Percentiles rank a stretch among this genome's conserved stretches.
phyloP scores from a whole-genome alignment of 2,329 filamentous ascomycete genomes.

The Colletotrichum lupini region DNA sequence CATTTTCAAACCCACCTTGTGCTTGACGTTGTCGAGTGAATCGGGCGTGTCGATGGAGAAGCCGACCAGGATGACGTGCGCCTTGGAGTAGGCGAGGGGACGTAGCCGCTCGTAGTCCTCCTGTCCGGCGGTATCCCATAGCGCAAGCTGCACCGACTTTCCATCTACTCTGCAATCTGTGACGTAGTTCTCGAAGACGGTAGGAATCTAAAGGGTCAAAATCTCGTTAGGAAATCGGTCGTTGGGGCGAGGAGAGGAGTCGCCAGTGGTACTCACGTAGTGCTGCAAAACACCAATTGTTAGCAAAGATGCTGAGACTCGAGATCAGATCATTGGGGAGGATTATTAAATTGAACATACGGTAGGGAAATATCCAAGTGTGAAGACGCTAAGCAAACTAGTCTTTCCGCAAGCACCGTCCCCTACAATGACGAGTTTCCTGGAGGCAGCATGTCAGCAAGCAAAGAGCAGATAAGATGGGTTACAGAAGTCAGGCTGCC shows the following conservation, averaged over 20 bases:
- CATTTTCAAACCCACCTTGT: conserved; percentile 74
- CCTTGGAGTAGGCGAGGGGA: conserved; percentile 95
- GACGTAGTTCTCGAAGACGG: conserved; percentile 99
- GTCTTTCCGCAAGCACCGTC: conserved; percentile 99
- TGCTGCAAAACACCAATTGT: conserved; percentile 54
- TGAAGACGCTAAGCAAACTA: conserved; percentile 96
- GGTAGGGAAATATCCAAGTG: conserved; percentile 95
- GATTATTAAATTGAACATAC: conserved; percentile 65
- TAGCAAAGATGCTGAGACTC: conserved; percentile 39
- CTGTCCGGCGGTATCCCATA: conserved; percentile 99
- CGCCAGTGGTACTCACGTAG: conserved; percentile 61
- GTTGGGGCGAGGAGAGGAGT: conserved; percentile 7
- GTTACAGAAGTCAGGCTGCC: not conserved
- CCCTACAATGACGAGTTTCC: conserved; percentile 96
- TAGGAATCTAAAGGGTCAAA: conserved; percentile 77
- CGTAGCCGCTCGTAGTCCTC: conserved; percentile 98
- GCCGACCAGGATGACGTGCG: conserved; percentile 95
- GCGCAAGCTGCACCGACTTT: conserved; percentile 95
- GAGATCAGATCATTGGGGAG: conserved; percentile 5
- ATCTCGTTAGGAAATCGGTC: conserved; percentile 27
- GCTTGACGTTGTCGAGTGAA: conserved; percentile 96
- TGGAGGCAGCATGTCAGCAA: conserved; percentile 48
- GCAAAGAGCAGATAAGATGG: not conserved
- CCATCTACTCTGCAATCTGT: conserved; percentile 98
- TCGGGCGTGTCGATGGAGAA: conserved; percentile 96